phyloP scores from a whole-genome alignment of 441 rosid species.

The Gossypium trilobum region DNA sequence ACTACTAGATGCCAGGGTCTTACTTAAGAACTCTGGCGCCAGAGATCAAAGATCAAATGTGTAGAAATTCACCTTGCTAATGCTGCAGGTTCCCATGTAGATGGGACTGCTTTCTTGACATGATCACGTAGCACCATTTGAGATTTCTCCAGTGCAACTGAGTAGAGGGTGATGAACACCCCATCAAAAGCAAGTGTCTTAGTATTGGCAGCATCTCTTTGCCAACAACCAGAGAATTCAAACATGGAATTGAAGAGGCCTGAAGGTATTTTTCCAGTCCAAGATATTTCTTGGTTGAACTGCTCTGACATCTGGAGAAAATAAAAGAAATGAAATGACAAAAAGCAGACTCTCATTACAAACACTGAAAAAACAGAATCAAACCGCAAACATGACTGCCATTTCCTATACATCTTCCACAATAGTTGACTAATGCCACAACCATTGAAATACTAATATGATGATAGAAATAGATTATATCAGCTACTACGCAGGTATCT shows the following conservation, averaged over 20 bases:
- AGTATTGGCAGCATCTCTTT: slow-evolving; percentile 80
- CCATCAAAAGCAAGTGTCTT: slow-evolving; percentile 93
- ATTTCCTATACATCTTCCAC: neutral
- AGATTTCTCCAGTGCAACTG: slow-evolving; percentile 78
- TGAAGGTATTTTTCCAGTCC: slow-evolving; percentile 85
- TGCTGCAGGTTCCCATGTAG: slow-evolving; percentile 89
- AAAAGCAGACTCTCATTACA: slow-evolving; percentile 4
- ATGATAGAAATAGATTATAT: neutral
- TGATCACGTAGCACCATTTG: slow-evolving; percentile 60
- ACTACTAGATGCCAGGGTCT: neutral
- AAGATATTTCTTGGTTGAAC: slow-evolving; percentile 79
- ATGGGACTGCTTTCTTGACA: slow-evolving; percentile 78
- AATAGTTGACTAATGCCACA: neutral
- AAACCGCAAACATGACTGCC: neutral
- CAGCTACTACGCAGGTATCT: neutral
- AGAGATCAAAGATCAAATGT: neutral
- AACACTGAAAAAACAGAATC: neutral
- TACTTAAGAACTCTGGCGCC: neutral
- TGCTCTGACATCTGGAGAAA: slow-evolving; percentile 83
- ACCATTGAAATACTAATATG: neutral
- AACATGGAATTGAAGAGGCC: slow-evolving; percentile 85
- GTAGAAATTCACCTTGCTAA: slow-evolving; percentile 57
- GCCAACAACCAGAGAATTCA: slow-evolving; percentile 81
- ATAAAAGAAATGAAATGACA: slow-evolving; percentile 4
- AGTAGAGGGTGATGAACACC: slow-evolving; percentile 72